Evolutionary conservation across 805 yeast species (phyloP).

Genomic region (Ogataea philodendri): DNA sequence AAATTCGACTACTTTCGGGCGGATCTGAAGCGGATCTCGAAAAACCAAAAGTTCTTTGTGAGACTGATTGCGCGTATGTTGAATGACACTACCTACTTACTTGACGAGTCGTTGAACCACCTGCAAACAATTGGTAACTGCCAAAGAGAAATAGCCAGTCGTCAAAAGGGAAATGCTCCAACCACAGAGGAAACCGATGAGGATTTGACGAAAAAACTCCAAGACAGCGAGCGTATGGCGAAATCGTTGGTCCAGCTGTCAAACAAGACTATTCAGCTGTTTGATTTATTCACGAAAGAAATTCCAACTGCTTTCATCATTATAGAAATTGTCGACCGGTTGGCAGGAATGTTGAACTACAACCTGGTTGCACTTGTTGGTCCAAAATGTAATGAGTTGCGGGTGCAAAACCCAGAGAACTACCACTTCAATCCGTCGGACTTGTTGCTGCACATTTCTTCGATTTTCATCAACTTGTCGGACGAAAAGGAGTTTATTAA

Average conservation of each 20-base stretch:
- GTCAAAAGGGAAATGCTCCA: conserved; percentile 39
- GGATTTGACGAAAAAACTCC: conserved; percentile 57
- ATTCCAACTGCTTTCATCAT: conserved; percentile 84
- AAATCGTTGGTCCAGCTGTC: conserved; percentile 78
- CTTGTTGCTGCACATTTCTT: conserved; percentile 64
- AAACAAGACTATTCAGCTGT: conserved; percentile 75
- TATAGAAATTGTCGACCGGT: conserved; percentile 86
- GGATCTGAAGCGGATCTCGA: conserved; percentile 68
- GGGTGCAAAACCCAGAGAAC: conserved; percentile 78
- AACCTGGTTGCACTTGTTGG: conserved; percentile 92
- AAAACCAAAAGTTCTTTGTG: conserved; percentile 75
- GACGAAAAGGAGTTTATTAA: conserved; percentile 60
- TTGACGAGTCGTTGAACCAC: conserved; percentile 87
- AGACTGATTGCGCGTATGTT: conserved; percentile 92
- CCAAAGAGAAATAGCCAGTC: conserved; percentile 59
- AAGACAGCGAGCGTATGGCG: conserved; percentile 71
- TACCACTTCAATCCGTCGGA: conserved; percentile 80
- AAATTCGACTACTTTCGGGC: conserved; percentile 61
- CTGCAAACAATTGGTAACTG: conserved; percentile 72
- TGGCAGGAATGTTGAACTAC: conserved; percentile 94
- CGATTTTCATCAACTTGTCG: conserved; percentile 73
- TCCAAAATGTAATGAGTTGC: conserved; percentile 85
- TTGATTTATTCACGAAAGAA: conserved; percentile 78
- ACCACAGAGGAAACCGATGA: conserved; percentile 53
- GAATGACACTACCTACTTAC: conserved; percentile 86